phyloP scores from a whole-genome alignment of 805 yeast species.

The Candida saitoana region DNA sequence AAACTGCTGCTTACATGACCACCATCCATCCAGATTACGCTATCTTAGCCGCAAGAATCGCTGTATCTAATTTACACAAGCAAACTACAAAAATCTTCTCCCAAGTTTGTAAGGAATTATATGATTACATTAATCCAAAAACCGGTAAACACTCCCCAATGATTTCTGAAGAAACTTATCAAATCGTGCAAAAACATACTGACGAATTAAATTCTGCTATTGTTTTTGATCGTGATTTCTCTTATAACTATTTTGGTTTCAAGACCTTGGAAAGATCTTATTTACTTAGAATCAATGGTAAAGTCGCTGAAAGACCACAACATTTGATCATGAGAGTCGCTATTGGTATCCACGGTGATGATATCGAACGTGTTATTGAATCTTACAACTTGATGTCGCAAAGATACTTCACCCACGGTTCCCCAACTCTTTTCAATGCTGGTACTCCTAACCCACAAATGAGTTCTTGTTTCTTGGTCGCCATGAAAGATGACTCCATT shows the following conservation, averaged over 20 bases:
- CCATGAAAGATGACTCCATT: conserved; percentile 60
- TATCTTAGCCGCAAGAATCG: conserved; percentile 89
- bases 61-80: conserved; percentile 89
- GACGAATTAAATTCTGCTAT: conserved; percentile 44
- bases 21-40: conserved; percentile 98
- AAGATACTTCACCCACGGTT: conserved; percentile 56
- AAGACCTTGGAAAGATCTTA: conserved; percentile 60
- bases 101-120: conserved; percentile 68
- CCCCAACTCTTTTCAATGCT: conserved; percentile 60
- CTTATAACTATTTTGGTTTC: conserved; percentile 57
- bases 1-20: conserved; percentile 96
- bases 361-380: conserved; percentile 49
- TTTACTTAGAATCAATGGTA: conserved; percentile 49
- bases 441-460: conserved; percentile 59
- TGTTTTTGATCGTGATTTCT: conserved; percentile 48
- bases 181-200: conserved; percentile 33
- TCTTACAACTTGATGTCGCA: conserved; percentile 58
- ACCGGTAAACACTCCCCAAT: conserved; percentile 55
- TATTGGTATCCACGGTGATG: conserved; percentile 55
- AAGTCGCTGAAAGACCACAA: conserved; percentile 60
- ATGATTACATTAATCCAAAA: conserved; percentile 75
- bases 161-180: conserved; percentile 40
- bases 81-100: conserved; percentile 87
- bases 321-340: conserved; percentile 61
- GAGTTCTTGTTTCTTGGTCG: conserved; percentile 62